Percentiles rank a stretch among this genome's conserved stretches.
These are phyloP conservation scores for Aspergillus wentii DNA, from an alignment of 495 filamentous ascomycete genomes.

Conservation along the genomic window DNA sequence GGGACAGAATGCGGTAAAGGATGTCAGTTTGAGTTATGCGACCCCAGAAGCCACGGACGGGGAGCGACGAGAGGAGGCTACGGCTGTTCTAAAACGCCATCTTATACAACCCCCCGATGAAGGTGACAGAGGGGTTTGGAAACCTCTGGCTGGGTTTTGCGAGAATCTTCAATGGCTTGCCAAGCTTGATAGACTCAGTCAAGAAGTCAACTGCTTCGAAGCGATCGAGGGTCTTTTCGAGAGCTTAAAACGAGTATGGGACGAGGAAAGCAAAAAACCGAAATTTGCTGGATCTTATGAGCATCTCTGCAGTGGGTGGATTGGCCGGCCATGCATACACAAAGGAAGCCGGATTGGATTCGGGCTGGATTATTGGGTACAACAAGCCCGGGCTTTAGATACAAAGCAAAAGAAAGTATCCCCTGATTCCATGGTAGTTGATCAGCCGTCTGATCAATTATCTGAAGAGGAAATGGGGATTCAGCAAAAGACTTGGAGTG, in stretches of 20 bases:
- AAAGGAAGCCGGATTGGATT: constrained; percentile 65
- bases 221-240: constrained; percentile 79
- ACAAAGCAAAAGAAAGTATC: constrained; percentile 28
- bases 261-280: constrained; percentile 42
- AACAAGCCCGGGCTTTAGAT: constrained; percentile 46
- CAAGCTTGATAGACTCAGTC: constrained; percentile 74
- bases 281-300: constrained; percentile 45
- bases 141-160: constrained; percentile 65
- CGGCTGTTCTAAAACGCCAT: constrained; percentile 47
- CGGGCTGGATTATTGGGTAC: constrained; percentile 82
- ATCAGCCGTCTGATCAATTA: constrained; percentile 18
- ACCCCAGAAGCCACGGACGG: constrained; percentile 40
- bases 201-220: constrained; percentile 80
- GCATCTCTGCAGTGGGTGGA: constrained; percentile 43
- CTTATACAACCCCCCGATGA: constrained; percentile 38
- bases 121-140: constrained; percentile 40
- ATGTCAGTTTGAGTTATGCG: constrained; percentile 41
- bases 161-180: constrained; percentile 77
- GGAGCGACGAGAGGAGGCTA: constrained; percentile 38
- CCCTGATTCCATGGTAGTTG: constrained; percentile 32
- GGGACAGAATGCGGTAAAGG: constrained; percentile 38
- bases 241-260: constrained; percentile 57
- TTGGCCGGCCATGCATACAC: constrained; percentile 79
- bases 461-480: constrained; percentile 15
- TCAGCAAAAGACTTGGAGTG: constrained; percentile 26